Conservation (phyloP, 768 basidiomycete species). For the Tephrocybe sp. region DNA sequence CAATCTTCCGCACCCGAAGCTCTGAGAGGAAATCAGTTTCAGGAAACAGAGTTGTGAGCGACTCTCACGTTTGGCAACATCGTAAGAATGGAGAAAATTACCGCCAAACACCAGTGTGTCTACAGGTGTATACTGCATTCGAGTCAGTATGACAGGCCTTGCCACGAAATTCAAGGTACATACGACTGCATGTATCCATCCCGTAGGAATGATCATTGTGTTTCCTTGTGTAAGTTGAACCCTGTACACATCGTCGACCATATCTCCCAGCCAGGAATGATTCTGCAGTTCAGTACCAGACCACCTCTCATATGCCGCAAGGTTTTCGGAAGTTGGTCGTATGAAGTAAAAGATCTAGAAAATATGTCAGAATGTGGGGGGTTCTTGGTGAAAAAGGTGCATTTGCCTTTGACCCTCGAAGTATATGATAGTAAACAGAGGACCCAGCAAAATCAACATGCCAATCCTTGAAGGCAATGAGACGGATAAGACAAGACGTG, state of each 20-base stretch:
- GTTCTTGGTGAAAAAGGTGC: slow-evolving; percentile 10
- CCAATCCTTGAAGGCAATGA: slow-evolving; percentile 75
- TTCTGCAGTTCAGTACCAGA: slow-evolving; percentile 90
- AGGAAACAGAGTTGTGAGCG: background rate
- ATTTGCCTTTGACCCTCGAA: slow-evolving; percentile 77
- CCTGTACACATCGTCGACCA: slow-evolving; percentile 89
- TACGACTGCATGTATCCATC: slow-evolving; percentile 98
- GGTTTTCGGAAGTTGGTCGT: slow-evolving; percentile 80
- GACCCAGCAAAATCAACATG: slow-evolving; percentile 98
- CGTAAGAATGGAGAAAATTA: slow-evolving; percentile 95
- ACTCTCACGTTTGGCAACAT: slow-evolving; percentile 77
- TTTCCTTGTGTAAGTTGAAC: slow-evolving; percentile 76
- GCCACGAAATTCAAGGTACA: slow-evolving; percentile 25
- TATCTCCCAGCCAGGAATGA: slow-evolving; percentile 87
- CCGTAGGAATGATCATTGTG: slow-evolving; percentile 93
- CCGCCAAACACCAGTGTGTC: slow-evolving; percentile 97
- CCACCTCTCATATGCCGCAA: slow-evolving; percentile 91
- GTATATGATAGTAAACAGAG: slow-evolving; percentile 96
- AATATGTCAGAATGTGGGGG: background rate
- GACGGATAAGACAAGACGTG: background rate
- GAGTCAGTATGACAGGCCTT: slow-evolving; percentile 4
- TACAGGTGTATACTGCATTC: slow-evolving; percentile 77
- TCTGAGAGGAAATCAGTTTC: slow-evolving; percentile 45
- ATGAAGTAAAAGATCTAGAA: slow-evolving; percentile 91
- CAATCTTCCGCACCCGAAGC: slow-evolving; percentile 86